These are phyloP conservation scores for Coemansia sp. DNA, from an alignment of 192 early-diverging fungal species.

Conservation along the genomic window DNA sequence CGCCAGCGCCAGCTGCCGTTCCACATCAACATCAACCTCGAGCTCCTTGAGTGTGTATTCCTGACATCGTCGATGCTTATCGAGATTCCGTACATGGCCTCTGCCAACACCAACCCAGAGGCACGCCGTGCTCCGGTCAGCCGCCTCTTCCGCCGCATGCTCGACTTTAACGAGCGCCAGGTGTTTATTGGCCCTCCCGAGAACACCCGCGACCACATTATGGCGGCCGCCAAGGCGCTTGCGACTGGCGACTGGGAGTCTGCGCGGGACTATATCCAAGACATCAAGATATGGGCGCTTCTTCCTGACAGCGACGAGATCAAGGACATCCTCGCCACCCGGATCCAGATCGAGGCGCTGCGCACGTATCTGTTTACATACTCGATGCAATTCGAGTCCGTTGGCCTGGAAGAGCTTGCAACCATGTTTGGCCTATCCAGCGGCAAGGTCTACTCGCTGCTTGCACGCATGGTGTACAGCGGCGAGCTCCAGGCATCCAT, in stretches of 20 bases:
- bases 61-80: constrained; percentile 93
- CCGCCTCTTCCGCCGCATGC: constrained; percentile 88
- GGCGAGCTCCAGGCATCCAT: constrained; percentile 88
- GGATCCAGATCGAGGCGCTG: constrained; percentile 95
- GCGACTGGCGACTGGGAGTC: constrained; percentile 92
- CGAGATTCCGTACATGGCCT: constrained; percentile 96
- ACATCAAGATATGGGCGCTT: constrained; percentile 97
- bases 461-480: constrained; percentile 93
- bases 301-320: constrained; percentile 74
- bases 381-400: constrained; percentile 84
- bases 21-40: constrained; percentile 99
- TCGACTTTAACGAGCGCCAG: constrained; percentile 95
- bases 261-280: constrained; percentile 76
- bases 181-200: constrained; percentile 96
- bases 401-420: constrained; percentile 79
- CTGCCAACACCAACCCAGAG: constrained; percentile 59
- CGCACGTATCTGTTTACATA: constrained; percentile 96
- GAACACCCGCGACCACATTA: constrained; percentile 98
- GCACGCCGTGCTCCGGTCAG: constrained; percentile 75
- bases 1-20: constrained; percentile 96
- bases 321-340: constrained; percentile 84
- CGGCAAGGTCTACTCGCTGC: constrained; percentile 65
- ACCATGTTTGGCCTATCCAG: constrained; percentile 84
- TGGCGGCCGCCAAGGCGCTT: constrained; percentile 92
- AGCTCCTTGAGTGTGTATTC: constrained; percentile 96